Evolutionary conservation across 345 rosid genomes (phyloP).

Genomic region (Arabis hirsuta): DNA sequence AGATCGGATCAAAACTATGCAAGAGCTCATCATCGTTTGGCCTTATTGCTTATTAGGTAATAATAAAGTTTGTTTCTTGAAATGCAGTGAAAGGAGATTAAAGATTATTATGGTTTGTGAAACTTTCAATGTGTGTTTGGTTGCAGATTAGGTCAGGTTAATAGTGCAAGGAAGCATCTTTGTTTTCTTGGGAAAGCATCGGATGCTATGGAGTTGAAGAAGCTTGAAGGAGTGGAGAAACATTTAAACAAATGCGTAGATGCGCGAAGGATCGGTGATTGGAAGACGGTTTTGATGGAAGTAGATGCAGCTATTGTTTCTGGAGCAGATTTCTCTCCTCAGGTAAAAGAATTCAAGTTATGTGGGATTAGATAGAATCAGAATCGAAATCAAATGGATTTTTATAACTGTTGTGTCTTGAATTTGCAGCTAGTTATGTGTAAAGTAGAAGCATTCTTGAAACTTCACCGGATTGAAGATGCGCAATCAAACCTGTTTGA

Average conservation of each 20-base stretch:
- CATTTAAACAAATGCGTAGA: constrained; percentile 73
- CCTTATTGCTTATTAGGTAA: constrained; percentile 77
- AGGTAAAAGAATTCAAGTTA: constrained; percentile 49
- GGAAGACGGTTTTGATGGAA: constrained; percentile 79
- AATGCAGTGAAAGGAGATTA: not conserved
- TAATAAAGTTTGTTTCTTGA: constrained; percentile 13
- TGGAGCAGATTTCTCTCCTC: constrained; percentile 86
- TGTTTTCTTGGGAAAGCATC: constrained; percentile 57
- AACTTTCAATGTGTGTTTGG: constrained; percentile 20
- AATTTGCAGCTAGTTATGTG: constrained; percentile 88
- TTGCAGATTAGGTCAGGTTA: constrained; percentile 88
- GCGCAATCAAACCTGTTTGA: constrained; percentile 59
- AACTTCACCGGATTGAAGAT: constrained; percentile 86
- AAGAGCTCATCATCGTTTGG: constrained; percentile 93
- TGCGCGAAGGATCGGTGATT: constrained; percentile 68
- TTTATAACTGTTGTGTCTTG: constrained; percentile 50
- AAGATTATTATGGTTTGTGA: constrained; percentile 3
- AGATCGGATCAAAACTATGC: constrained; percentile 79
- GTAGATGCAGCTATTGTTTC: constrained; percentile 74
- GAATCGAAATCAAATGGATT: not conserved
- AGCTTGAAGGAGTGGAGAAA: constrained; percentile 77
- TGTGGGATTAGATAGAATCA: constrained; percentile 3
- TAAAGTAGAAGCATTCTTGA: constrained; percentile 89
- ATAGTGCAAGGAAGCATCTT: constrained; percentile 71
- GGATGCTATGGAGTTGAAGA: constrained; percentile 67